A percentile compares a stretch with the other conserved stretches of the same genome.
phyloP scores from a whole-genome alignment of 257 asterid genomes.

The Coffea eugenioides region DNA sequence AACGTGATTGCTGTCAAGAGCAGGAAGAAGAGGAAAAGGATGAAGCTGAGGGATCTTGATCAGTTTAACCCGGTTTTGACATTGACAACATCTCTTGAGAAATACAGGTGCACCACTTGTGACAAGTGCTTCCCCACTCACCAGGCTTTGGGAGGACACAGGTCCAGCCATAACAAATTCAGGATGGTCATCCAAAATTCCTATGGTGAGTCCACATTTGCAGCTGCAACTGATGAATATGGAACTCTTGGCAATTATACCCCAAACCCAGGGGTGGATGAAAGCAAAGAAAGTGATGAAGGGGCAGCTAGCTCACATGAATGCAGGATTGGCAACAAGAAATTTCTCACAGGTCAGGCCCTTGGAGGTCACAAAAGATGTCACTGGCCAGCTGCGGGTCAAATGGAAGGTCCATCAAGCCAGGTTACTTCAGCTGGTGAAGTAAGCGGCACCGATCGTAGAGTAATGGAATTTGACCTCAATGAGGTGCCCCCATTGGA shows the following conservation, averaged over 20 bases:
- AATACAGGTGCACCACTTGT: slow-evolving; percentile 34
- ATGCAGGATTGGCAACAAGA: slow-evolving; percentile 17
- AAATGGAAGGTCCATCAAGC: slow-evolving; percentile 6
- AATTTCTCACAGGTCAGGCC: slow-evolving; percentile 12
- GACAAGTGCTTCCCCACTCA: slow-evolving; percentile 32
- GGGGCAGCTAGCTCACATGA: slow-evolving; percentile 18
- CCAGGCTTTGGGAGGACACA: slow-evolving; percentile 53
- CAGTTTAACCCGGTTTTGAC: neutral
- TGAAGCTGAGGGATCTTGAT: slow-evolving; percentile 30
- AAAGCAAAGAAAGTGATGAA: slow-evolving; percentile 23
- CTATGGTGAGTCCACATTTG: slow-evolving; percentile 4
- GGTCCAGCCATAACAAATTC: slow-evolving; percentile 42
- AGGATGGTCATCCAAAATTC: slow-evolving; percentile 23
- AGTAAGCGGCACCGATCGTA: slow-evolving; percentile 16
- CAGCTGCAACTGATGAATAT: slow-evolving; percentile 13
- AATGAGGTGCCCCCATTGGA: slow-evolving; percentile 43
- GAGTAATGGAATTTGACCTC: slow-evolving; percentile 44
- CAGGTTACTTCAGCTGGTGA: slow-evolving; percentile 16
- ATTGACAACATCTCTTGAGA: slow-evolving; percentile 15
- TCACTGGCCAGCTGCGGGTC: neutral
- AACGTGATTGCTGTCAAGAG: slow-evolving; percentile 15
- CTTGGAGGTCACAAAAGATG: slow-evolving; percentile 28
- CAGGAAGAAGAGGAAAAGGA: slow-evolving; percentile 41
- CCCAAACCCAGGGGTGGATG: neutral
- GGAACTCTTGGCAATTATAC: neutral